phyloP scores from a whole-genome alignment of 331 rosid genomes.

The Saraca asoca region DNA sequence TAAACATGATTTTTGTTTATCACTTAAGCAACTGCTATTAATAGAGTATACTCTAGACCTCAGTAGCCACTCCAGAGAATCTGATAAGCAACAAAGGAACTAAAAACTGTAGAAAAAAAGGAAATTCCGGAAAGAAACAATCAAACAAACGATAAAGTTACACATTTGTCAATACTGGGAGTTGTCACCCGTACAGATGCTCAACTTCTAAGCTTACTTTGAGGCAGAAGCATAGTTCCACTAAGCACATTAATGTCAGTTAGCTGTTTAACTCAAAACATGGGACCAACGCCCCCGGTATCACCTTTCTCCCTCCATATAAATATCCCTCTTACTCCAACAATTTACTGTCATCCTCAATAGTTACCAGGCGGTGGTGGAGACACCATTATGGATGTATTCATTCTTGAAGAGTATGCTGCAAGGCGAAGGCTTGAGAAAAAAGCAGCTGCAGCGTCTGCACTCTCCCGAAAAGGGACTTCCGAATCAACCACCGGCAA shows the following conservation, averaged over 20 bases:
- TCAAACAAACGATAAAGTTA: too few relatives aligned
- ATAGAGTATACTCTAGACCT: too few relatives aligned
- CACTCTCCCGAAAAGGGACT: neutral
- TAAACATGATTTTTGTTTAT: too few relatives aligned
- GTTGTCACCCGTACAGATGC: too few relatives aligned
- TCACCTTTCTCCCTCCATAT: neutral
- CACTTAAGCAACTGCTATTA: too few relatives aligned
- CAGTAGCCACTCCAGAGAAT: too few relatives aligned
- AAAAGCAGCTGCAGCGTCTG: slow-evolving; percentile 26
- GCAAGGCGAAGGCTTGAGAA: slow-evolving; percentile 51
- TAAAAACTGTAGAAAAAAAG: too few relatives aligned
- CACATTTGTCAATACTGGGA: too few relatives aligned
- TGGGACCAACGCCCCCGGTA: slow-evolving; percentile 54
- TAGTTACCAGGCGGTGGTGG: too few relatives aligned
- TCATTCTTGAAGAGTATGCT: slow-evolving; percentile 55
- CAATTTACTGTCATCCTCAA: neutral
- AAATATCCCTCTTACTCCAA: neutral
- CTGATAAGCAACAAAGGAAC: too few relatives aligned
- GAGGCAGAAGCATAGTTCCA: neutral
- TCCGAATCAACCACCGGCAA: neutral
- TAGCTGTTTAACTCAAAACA: slow-evolving; percentile 38
- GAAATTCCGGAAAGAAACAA: too few relatives aligned
- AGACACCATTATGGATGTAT: slow-evolving; percentile 47
- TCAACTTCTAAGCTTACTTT: too few relatives aligned
- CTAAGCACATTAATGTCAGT: neutral